Base-by-base conservation (phyloP, 1,284 basidiomycete species). In the Cutaneotrichosporon sp. region DNA sequence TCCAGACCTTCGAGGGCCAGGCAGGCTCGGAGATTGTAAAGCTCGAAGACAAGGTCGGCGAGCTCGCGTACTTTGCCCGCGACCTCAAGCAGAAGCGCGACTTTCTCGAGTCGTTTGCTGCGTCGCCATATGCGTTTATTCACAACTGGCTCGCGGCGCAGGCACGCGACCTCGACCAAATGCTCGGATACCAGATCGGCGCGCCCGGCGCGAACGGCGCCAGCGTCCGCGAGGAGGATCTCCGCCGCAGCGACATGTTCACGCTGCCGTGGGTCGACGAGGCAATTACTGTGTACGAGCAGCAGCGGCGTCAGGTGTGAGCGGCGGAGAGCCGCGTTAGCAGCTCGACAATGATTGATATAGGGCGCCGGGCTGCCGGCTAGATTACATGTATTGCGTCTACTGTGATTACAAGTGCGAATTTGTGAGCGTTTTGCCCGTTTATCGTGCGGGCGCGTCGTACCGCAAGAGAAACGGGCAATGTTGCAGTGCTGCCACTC, bases 101-200 rank as follows among this genome's bases (percentile, higher is more conserved):
- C 20, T 97, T 97, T 76, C 77, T 97, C 40, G 80, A 84, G 49
- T 82, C 84, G 0, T 97, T 97, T 68, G 84, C 90, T 10, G 58
- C 67, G 1, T 61, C 65, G 30, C 68, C 66, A 17, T 65, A 71
- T 52, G 79, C 79, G 33, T 96, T 97, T 68, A 86, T 96, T 52
- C 84, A 90, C 62, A 87, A 83, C 4, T 97, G 89, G 88, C 76
- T 97, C 34, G 86, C 87, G 52, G 90, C 87, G 3, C 94, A 97
- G 72, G 87, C 90, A 30, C 81, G 89, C 17, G 91, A 96, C 72
- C 75, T 98, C 38, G 90, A 94, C 72, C 84, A 82, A 54, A 81
- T 96, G 55, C 79, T 97, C n/a, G 89, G 88, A 37, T 88, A 85
- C 70, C 76, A 73, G 61, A 74, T 76, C 14, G 90, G 90, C 3